A percentile compares a stretch with the other conserved stretches of the same genome.
Conservation (phyloP, 73 alveolate genomes). For the Paramecium sonneborni region DNA sequence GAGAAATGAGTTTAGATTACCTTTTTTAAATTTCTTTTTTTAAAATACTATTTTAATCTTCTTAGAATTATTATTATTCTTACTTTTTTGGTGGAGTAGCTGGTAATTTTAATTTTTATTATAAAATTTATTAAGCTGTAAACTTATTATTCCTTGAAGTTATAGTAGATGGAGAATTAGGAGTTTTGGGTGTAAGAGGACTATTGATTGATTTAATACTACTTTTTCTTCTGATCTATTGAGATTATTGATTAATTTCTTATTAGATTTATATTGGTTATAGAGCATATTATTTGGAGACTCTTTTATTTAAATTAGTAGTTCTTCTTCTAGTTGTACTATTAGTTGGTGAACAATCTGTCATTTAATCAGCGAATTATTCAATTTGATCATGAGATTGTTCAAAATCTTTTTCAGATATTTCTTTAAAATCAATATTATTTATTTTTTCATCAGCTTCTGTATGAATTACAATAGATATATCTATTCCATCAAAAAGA, state of each 20-base stretch:
- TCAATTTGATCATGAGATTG: not conserved
- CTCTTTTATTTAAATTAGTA: not conserved
- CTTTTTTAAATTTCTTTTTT: constrained; percentile 1
- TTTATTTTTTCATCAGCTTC: not conserved
- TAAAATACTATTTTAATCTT: not conserved
- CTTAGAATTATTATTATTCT: not conserved
- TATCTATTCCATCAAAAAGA: not conserved
- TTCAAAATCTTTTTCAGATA: not conserved
- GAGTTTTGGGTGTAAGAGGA: not conserved
- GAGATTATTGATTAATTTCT: not conserved
- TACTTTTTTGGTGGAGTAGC: not conserved
- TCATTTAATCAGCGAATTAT: not conserved
- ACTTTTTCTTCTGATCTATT: constrained; percentile 7
- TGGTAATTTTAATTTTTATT: not conserved
- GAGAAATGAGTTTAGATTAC: not conserved
- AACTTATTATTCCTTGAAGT: not conserved
- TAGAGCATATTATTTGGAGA: not conserved
- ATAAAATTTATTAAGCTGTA: not conserved
- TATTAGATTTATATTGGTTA: not conserved
- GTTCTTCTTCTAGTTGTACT: not conserved
- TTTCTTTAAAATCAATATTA: not conserved
- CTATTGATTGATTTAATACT: not conserved
- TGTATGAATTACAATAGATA: not conserved
- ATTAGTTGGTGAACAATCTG: constrained; percentile 18
- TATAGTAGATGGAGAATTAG: not conserved